These are phyloP conservation scores for Nectriaceae sp. DNA, from an alignment of 2,329 filamentous ascomycete genomes.

Conservation along the genomic window DNA sequence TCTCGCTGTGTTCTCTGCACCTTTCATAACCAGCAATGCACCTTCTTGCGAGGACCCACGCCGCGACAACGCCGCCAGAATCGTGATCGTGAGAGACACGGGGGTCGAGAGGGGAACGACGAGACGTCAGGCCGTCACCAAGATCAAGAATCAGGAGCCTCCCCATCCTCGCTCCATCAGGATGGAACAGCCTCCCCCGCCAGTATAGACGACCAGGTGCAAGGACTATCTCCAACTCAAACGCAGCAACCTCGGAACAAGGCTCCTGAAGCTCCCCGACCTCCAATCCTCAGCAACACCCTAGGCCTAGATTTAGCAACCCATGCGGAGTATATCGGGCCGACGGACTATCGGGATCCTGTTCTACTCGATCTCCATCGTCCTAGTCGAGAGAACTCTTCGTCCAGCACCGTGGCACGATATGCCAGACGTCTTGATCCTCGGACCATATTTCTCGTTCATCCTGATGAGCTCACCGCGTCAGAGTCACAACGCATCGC, in stretches of 20 bases:
- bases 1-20: conserved; percentile 64
- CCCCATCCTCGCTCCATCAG: conserved; percentile 25
- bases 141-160: conserved; percentile 9
- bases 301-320: conserved; percentile 59
- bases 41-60: conserved; percentile 52
- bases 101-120: conserved; percentile 18
- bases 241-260: conserved; percentile 17
- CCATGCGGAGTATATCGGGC: conserved; percentile 61
- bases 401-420: conserved; percentile 12
- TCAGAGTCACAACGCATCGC: conserved; percentile 43
- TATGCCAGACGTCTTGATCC: conserved; percentile 37
- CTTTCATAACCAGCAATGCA: conserved; percentile 68
- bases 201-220: conserved; percentile 18
- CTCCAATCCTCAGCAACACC: conserved; percentile 40
- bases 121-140: conserved; percentile 13
- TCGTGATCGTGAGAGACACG: conserved; percentile 20
- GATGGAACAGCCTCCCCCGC: conserved; percentile 25
- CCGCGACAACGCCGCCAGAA: conserved; percentile 32
- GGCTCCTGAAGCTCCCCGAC: conserved; percentile 21
- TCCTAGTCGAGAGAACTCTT: conserved; percentile 35
- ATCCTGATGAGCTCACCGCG: conserved; percentile 36
- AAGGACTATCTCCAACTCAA: conserved; percentile 14
- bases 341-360: conserved; percentile 60
- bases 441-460: conserved; percentile 38
- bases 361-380: conserved; percentile 57